Conservation (phyloP, 805 yeast genomes). For the Starmerella cellae region DNA sequence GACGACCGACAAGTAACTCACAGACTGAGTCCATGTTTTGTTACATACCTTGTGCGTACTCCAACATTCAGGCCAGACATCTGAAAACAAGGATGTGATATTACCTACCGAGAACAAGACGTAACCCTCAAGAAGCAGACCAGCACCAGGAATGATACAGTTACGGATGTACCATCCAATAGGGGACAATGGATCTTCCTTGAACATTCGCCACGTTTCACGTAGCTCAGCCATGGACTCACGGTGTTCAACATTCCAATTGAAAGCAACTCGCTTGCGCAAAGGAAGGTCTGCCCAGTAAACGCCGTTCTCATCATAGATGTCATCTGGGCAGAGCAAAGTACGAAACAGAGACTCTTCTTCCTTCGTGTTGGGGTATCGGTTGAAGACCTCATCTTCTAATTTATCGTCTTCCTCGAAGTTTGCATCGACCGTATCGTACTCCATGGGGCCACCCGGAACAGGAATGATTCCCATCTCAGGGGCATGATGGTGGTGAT, state of each 20-base stretch:
- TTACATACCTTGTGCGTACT: slow-evolving; percentile 23
- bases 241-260: slow-evolving; percentile 21
- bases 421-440: slow-evolving; percentile 30
- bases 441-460: slow-evolving; percentile 30
- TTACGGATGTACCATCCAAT: slow-evolving; percentile 28
- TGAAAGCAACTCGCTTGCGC: slow-evolving; percentile 22
- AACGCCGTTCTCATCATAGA: slow-evolving; percentile 25
- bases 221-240: slow-evolving; percentile 24
- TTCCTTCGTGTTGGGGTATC: slow-evolving; percentile 23
- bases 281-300: slow-evolving; percentile 31
- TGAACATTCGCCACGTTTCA: slow-evolving; percentile 22
- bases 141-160: slow-evolving; percentile 30
- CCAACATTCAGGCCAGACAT: slow-evolving; percentile 31
- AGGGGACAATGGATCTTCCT: slow-evolving; percentile 28
- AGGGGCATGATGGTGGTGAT: slow-evolving; percentile 25
- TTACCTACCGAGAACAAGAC: slow-evolving; percentile 30
- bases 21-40: slow-evolving; percentile 28
- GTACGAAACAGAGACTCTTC: slow-evolving; percentile 27
- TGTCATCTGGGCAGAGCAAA: slow-evolving; percentile 27
- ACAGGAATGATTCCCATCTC: slow-evolving; percentile 28
- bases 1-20: slow-evolving; percentile 26
- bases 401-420: slow-evolving; percentile 16
- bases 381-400: slow-evolving; percentile 19
- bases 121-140: slow-evolving; percentile 30
- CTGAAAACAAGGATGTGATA: slow-evolving; percentile 24